Evolutionary conservation across 2,329 filamentous ascomycete genomes (phyloP), one percentile per base, ranked within the genome.

Genomic region (Chrysoporthe deuterocubensis): DNA sequence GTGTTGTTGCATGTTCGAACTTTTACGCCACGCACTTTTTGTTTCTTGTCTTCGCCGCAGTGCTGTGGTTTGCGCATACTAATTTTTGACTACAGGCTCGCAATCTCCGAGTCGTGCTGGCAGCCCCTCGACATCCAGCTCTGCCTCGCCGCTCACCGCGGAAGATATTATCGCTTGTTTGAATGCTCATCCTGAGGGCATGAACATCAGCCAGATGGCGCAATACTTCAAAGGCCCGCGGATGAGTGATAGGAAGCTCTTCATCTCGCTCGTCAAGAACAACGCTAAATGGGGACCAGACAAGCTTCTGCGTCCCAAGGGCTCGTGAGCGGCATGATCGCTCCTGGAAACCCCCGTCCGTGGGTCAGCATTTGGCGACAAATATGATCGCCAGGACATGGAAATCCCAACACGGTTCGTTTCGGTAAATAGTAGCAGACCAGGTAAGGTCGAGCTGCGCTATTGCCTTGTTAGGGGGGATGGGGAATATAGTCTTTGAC

Each of bases 221-320:
- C 84, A 82, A 70, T 77, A 79, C 50, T 90, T 90, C 74, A 85
- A 32, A 79, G 80, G 7, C 81, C 59, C 59, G n/a, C 83, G 5
- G 82, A 83, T 4, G 72, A 87, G 86, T 75, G 78, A 80, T 4
- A 84, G 83, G 71, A 77, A 79, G 44, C 83, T 87, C 37, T 90
- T 88, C 83, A 85, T 90, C 69, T 79, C 81, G 66, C 74, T 90
- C 67, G 87, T 91, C 14, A 87, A 85, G 75, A 81, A 83, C 46
- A 80, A 86, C 48, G 83, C 85, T 1, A 78, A 81, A 16, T 89
- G 85, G 75, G 84, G 82, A 1, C 71, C 81, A 0, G 85, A 89
- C 67, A 90, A 89, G 77, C 78, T 87, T 18, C 73, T 86, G 63
- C 78, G 75, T 18, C 71, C 75, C 7, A 78, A 65, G 44, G 59